A percentile compares a stretch with the other conserved stretches of the same genome.
phyloP scores from a whole-genome alignment of 2,329 filamentous ascomycete species.

The Fusarium sp. region DNA sequence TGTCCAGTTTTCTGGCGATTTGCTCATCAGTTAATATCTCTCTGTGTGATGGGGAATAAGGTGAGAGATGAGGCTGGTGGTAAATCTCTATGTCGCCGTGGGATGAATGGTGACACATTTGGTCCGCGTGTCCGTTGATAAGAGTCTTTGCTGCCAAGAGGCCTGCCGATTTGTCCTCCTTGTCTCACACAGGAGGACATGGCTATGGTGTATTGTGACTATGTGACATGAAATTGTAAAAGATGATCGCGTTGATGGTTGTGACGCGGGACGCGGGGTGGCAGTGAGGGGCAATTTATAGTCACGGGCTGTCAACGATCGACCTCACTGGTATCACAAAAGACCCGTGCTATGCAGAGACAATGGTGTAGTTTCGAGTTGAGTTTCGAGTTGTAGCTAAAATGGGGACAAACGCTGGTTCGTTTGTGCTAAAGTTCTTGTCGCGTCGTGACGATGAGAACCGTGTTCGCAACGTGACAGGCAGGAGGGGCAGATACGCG shows the following conservation, averaged over 20 bases:
- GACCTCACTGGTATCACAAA: background rate
- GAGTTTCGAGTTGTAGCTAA: background rate
- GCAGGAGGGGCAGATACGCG: background rate
- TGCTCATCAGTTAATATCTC: background rate
- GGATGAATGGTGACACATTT: background rate
- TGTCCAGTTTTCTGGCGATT: background rate
- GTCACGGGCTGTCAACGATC: no score
- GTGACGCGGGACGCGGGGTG: background rate
- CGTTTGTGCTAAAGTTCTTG: background rate
- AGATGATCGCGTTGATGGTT: background rate
- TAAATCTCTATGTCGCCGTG: background rate
- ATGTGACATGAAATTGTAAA: background rate
- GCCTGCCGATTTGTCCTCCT: background rate
- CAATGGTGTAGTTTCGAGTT: background rate
- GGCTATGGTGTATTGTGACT: background rate
- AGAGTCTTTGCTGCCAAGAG: background rate
- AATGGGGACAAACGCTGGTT: background rate
- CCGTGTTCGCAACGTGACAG: background rate
- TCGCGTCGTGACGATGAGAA: background rate
- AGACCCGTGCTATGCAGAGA: background rate
- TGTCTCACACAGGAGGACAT: background rate
- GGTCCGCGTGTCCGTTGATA: background rate
- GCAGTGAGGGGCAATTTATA: background rate
- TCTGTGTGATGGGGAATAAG: background rate
- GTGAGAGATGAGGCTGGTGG: background rate